These are phyloP conservation scores for Trichoderma semiorbis DNA, from an alignment of 2,329 filamentous ascomycete species.

Conservation along the genomic window DNA sequence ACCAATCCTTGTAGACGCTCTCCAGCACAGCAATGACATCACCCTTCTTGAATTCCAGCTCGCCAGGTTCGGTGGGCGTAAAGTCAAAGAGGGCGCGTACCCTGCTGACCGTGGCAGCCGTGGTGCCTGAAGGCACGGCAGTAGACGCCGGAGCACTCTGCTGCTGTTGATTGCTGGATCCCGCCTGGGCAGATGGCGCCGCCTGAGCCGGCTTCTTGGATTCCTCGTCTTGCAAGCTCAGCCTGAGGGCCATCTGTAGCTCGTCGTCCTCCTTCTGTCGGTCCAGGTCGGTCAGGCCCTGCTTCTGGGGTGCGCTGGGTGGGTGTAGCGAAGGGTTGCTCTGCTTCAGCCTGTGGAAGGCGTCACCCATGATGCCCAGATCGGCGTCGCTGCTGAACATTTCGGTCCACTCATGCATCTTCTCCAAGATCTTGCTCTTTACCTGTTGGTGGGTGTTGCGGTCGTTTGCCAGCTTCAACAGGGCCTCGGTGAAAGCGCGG, in stretches of 20 bases:
- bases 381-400: slow-evolving; percentile 90
- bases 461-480: slow-evolving; percentile 87
- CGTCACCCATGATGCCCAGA: slow-evolving; percentile 95
- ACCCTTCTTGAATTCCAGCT: slow-evolving; percentile 93
- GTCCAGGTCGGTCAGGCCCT: slow-evolving; percentile 82
- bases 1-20: slow-evolving; percentile 99
- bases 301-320: slow-evolving; percentile 91
- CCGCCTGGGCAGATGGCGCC: slow-evolving; percentile 29
- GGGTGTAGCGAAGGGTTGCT: slow-evolving; percentile 84
- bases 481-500: slow-evolving; percentile 88
- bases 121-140: slow-evolving; percentile 75
- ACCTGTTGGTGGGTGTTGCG: slow-evolving; percentile 95
- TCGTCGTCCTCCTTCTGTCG: slow-evolving; percentile 96
- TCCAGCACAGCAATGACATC: slow-evolving; percentile 97
- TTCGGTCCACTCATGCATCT: slow-evolving; percentile 93
- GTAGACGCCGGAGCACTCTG: slow-evolving; percentile 42
- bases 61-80: slow-evolving; percentile 85
- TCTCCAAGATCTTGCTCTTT: slow-evolving; percentile 93
- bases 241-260: slow-evolving; percentile 88
- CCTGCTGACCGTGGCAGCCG: slow-evolving; percentile 90
- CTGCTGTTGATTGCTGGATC: slow-evolving; percentile 36
- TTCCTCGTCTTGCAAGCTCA: slow-evolving; percentile 87
- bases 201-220: slow-evolving; percentile 50
- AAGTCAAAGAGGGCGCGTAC: slow-evolving; percentile 95
- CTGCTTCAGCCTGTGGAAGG: slow-evolving; percentile 81